Evolutionary conservation across 148 eudicot species (phyloP), one percentile per base, ranked within the genome.

Genomic region (Pouteria glomerata): DNA sequence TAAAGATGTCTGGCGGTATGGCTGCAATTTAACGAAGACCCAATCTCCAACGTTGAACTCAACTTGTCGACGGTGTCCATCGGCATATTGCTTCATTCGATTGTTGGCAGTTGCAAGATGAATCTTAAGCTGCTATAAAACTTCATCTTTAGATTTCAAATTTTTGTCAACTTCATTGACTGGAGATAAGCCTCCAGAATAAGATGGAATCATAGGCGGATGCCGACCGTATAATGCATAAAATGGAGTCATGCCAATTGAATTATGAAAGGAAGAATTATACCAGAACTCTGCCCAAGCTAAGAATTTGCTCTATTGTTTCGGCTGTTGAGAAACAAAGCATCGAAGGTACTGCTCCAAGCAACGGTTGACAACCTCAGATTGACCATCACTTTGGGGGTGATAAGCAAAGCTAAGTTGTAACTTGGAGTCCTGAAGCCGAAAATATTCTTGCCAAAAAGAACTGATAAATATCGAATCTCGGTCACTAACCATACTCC

Each of bases 211-310:
- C 19, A 3, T 18, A 1, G 24, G 24, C 2, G 21, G 23, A 1
- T 1, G 11, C 3, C 14, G 68, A 10, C 68, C 29, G 19, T 34
- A 37, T 0, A n/a, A 1, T 1, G 26, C 66, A 1, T 34, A 1
- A 16, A 63, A 63, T 23, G 44, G 66, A 4, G 66, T 34, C 47
- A 63, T 34, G 1, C 45, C 45, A 33, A 63, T 4, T 2, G 66
- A 34, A 13, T 34, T 1, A n/a, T 63, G 66, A 19, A 12, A 63
- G 21, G 45, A 18, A 7, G 44, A 34, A 12, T 63, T 63, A 37
- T 63, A 63, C 66, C 66, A 63, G 35, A 33, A 63, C 16, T 63
- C 47, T 4, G 39, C 47, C 66, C 66, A 63, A 3, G 66, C 10
- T 5, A 63, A 1, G 11, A 2, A 37, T 1, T n/a, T 1, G 4